These are phyloP conservation scores for Tillandsia leiboldiana DNA, from an alignment of 176 grass and related monocot genomes.

Conservation along the genomic window DNA sequence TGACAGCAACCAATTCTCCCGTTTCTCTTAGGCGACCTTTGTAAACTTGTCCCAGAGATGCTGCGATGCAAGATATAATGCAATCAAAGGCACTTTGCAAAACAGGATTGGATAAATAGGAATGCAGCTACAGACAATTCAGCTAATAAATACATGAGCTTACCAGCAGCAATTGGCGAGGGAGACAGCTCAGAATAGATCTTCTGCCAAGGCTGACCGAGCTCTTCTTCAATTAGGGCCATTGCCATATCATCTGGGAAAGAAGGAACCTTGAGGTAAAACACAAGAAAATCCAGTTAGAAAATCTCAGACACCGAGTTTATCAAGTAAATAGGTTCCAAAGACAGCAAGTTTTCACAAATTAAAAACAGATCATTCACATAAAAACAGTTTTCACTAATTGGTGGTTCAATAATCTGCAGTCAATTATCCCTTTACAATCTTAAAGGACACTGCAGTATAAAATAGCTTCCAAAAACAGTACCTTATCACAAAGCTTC, in stretches of 20 bases:
- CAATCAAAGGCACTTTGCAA: neutral
- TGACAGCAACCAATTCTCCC: constrained; percentile 82
- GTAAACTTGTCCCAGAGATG: constrained; percentile 94
- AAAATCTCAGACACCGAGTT: constrained; percentile 1
- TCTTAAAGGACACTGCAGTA: too few species aligned
- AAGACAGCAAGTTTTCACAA: too few species aligned
- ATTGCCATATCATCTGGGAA: constrained; percentile 93
- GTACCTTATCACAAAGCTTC: constrained; percentile 89
- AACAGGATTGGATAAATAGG: too few species aligned
- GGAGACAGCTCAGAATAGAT: constrained; percentile 85
- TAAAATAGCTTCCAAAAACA: neutral
- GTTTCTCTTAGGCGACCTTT: constrained; percentile 94
- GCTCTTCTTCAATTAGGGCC: constrained; percentile 86
- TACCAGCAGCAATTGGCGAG: constrained; percentile 94
- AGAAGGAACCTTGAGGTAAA: constrained; percentile 55
- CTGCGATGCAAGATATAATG: constrained; percentile 25
- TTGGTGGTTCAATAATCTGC: too few species aligned
- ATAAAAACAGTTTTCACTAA: too few species aligned
- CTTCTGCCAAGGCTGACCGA: constrained; percentile 73
- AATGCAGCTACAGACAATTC: too few species aligned
- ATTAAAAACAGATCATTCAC: too few species aligned
- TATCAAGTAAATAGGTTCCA: neutral
- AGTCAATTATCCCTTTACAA: too few species aligned
- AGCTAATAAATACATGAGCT: neutral
- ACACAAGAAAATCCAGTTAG: constrained; percentile 10